Evolutionary conservation across 148 eudicot genomes (phyloP).

Genomic region (Persicaria tinctoria): DNA sequence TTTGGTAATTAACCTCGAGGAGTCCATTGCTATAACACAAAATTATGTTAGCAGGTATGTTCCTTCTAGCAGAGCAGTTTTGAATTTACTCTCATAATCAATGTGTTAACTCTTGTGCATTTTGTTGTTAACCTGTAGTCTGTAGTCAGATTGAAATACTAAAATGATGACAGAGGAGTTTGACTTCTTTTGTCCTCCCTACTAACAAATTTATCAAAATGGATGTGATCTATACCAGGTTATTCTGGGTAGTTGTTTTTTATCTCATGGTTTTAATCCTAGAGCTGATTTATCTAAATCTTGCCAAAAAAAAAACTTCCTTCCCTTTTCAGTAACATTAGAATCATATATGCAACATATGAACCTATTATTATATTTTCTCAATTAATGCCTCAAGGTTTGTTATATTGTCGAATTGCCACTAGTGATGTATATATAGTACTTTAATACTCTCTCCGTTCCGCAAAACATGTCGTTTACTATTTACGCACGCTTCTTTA

Average conservation of each 20-base stretch:
- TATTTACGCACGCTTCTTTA: no score
- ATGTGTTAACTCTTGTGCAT: not conserved
- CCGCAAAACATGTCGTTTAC: no score
- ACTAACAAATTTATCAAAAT: not conserved
- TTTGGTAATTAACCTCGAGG: constrained; percentile 91
- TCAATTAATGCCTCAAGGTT: not conserved
- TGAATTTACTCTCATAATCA: not conserved
- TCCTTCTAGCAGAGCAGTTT: not conserved
- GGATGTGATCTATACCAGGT: not conserved
- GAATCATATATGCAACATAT: not conserved
- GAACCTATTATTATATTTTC: not conserved
- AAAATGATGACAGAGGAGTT: not conserved
- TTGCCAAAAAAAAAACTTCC: not conserved
- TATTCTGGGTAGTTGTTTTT: not conserved
- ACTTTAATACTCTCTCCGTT: not conserved
- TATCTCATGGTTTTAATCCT: no score
- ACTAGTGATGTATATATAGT: not conserved
- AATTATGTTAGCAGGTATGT: constrained; percentile 91
- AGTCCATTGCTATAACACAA: constrained; percentile 95
- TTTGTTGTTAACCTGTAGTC: not conserved
- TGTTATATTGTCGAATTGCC: not conserved
- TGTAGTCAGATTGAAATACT: not conserved
- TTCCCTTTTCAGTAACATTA: not conserved
- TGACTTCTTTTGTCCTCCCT: not conserved
- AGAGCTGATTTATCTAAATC: not conserved